Evolutionary conservation across 2,329 filamentous ascomycete genomes (phyloP), one percentile per base, ranked within the genome.

Genomic region (Dendrostoma leiphaemia): DNA sequence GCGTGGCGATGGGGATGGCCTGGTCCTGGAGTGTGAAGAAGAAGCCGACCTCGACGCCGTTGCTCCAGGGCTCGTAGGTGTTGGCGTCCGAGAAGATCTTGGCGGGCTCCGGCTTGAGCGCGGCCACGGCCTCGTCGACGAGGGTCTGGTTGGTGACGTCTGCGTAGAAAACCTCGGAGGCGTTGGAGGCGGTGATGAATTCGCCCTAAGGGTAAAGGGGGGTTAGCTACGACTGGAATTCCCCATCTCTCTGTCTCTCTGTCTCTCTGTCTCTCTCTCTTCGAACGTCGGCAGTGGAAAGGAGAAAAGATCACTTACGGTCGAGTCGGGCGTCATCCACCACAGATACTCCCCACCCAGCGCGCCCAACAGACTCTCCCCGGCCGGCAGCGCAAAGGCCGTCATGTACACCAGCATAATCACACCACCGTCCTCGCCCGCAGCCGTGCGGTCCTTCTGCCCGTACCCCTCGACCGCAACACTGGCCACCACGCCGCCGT

Each of bases 1-100:
- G 51, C 26, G 29, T 45, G 12, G 51, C 52, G 24, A 44, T 21
- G 1, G 51, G 47, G 8, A 57, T 43, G 24, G 55, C 55, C 15
- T 57, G 50, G 17, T 57, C 55, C 17, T 43, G 55, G 40, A 47
- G 37, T 13, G 51, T 54, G 35, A 54, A 57, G 50, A 47, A 52
- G 7, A 46, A 52, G 19, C 50, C 50, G 19, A 52, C 50, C 34
- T 52, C 45, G 12, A 58, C 38, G 21, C 48, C 53, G 3, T 53
- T 35, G 17, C 23, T 37, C 56, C 56, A 58, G n/a, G 56, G 56
- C 23, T 44, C 52, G 45, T 52, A 58, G 2, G 23, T 51, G 28
- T 47, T 51, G 29, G 37, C 43, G 26, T 51, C 56, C n/a, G 47
- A 32, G 24, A 51, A 47, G 13, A 45, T 43, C 10, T 44, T 48